A percentile compares a stretch with the other conserved stretches of the same genome.
phyloP scores from a whole-genome alignment of 352 stramenopile genomes.

The Globisporangium mamillatum region DNA sequence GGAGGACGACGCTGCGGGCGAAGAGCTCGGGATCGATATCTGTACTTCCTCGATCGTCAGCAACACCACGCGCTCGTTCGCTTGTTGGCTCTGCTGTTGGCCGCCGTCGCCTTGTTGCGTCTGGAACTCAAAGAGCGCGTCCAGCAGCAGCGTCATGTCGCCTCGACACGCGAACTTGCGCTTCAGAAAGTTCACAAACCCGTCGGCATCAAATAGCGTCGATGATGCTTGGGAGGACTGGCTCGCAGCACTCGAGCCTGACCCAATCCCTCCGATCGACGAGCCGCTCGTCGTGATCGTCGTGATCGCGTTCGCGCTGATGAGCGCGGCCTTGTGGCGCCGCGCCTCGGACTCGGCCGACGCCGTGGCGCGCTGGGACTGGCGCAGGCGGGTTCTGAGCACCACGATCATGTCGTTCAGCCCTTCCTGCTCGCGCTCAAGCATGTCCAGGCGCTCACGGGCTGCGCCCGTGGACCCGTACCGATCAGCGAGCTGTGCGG shows the following conservation, averaged over 20 bases:
- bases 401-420: conserved; percentile 23
- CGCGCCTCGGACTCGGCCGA: conserved; percentile 22
- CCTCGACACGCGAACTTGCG: conserved; percentile 33
- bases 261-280: neutral
- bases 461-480: conserved; percentile 34
- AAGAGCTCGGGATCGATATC: conserved; percentile 9
- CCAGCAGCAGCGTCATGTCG: conserved; percentile 26
- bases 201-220: conserved; percentile 19
- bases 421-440: conserved; percentile 26
- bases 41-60: conserved; percentile 18
- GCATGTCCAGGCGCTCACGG: conserved; percentile 25
- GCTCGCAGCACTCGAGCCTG: neutral
- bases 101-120: conserved; percentile 13
- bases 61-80: conserved; percentile 8
- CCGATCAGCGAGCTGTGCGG: conserved; percentile 29
- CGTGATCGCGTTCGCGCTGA: conserved; percentile 10
- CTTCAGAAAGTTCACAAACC: conserved; percentile 30
- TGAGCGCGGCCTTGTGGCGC: conserved; percentile 16
- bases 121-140: conserved; percentile 20
- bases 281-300: neutral
- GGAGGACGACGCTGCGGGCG: conserved; percentile 5
- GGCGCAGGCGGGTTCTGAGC: conserved; percentile 19
- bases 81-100: neutral
- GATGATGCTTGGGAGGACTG: neutral
- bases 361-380: conserved; percentile 20